Evolutionary conservation across 257 asterid species (phyloP).

Genomic region (Anisodus acutangulus): DNA sequence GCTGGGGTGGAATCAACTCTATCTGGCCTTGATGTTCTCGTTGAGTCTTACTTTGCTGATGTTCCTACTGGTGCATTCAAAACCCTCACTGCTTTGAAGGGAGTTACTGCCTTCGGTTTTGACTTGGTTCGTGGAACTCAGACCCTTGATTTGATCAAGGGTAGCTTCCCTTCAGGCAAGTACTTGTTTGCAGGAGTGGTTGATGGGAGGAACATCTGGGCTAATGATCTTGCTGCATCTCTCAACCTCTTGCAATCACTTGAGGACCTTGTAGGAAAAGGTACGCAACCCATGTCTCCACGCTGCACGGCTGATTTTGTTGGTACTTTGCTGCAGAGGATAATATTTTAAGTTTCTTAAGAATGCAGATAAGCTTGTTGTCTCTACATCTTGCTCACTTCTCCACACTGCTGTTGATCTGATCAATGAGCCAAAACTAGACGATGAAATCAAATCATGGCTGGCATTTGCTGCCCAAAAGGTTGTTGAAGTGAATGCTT

Average conservation of each 20-base stretch:
- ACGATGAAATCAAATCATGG: slow-evolving; percentile 93
- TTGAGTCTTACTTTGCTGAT: slow-evolving; percentile 91
- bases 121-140: slow-evolving; percentile 86
- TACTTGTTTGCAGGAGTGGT: slow-evolving; percentile 93
- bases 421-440: slow-evolving; percentile 82
- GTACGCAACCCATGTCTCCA: slow-evolving; percentile 36
- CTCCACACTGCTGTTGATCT: slow-evolving; percentile 98
- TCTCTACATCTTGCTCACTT: slow-evolving; percentile 86
- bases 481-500: slow-evolving; percentile 85
- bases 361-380: slow-evolving; percentile 82
- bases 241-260: slow-evolving; percentile 64
- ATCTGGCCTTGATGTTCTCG: slow-evolving; percentile 66
- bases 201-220: slow-evolving; percentile 99
- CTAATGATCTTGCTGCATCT: slow-evolving; percentile 81
- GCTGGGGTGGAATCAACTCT: slow-evolving; percentile 70
- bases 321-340: neutral
- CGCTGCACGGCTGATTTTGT: neutral
- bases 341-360: neutral
- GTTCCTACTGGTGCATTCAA: slow-evolving; percentile 78
- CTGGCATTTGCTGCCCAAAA: slow-evolving; percentile 96
- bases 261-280: slow-evolving; percentile 87
- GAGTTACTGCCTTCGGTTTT: slow-evolving; percentile 80
- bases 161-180: slow-evolving; percentile 81
- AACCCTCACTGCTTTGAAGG: slow-evolving; percentile 71
- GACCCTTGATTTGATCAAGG: slow-evolving; percentile 81